These are phyloP conservation scores for Ambrosia trifida DNA, from an alignment of 129 eudicot genomes.

Conservation along the genomic window DNA sequence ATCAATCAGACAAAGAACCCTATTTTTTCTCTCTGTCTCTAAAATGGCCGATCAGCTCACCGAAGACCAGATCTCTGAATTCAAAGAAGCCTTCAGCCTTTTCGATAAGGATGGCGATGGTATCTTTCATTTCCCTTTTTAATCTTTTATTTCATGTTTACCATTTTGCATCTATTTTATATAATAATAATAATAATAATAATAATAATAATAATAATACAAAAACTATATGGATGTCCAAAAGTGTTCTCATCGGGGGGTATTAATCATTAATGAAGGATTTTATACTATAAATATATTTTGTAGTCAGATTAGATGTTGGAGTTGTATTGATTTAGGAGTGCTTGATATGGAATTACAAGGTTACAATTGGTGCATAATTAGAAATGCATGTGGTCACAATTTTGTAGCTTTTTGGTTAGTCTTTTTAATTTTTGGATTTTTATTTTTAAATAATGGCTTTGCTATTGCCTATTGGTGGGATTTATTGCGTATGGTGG, in stretches of 20 bases:
- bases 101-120: constrained; percentile 50
- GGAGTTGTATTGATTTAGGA: background rate
- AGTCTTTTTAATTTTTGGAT: too few species aligned
- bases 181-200: background rate
- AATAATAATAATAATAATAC: too few species aligned
- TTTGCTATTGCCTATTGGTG: too few species aligned
- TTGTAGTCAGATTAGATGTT: background rate
- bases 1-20: constrained; percentile 16
- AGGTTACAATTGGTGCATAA: constrained; percentile 13
- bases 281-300: background rate
- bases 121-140: background rate
- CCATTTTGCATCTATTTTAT: constrained; percentile 2
- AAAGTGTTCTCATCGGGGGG: background rate
- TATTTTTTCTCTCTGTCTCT: constrained; percentile 17
- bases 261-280: background rate
- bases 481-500: too few species aligned
- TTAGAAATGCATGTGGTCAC: constrained; percentile 19
- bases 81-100: constrained; percentile 47
- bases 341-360: constrained; percentile 1
- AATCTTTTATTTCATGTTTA: background rate
- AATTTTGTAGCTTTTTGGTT: background rate
- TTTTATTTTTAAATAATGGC: too few species aligned
- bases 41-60: constrained; percentile 49
- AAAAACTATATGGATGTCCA: too few species aligned
- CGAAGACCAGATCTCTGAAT: constrained; percentile 48